phyloP scores from a whole-genome alignment of 441 rosid genomes.

The Eugenia klotzschiana region DNA sequence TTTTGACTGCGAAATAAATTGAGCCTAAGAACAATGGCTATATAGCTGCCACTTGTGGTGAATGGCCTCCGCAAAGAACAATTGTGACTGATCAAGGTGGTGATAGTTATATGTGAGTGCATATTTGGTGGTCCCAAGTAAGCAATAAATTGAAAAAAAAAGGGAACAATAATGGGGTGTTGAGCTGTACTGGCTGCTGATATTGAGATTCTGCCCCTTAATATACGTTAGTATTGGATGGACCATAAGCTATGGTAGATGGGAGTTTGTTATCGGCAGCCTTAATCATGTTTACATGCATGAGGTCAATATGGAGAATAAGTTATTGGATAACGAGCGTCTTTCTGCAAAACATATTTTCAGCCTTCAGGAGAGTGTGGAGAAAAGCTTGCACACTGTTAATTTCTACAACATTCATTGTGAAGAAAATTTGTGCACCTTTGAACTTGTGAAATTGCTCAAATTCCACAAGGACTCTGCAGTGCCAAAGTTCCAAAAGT shows the following conservation, averaged over 20 bases:
- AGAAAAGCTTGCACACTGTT: background rate
- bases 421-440: background rate
- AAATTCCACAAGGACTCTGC: background rate
- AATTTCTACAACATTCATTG: background rate
- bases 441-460: background rate
- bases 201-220: background rate
- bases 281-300: background rate
- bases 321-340: background rate
- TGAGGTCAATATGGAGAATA: background rate
- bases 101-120: background rate
- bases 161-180: background rate
- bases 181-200: background rate
- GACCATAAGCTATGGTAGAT: background rate
- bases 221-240: background rate
- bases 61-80: background rate
- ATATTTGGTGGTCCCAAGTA: background rate
- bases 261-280: background rate
- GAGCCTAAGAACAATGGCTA: background rate
- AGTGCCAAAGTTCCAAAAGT: background rate
- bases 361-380: background rate
- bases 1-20: background rate
- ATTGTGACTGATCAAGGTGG: background rate
- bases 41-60: background rate
- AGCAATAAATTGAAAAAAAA: background rate
- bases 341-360: background rate